Evolutionary conservation across 2,329 filamentous ascomycete species (phyloP), one percentile per base, ranked within the genome.

Genomic region (Colletotrichum tropicale): DNA sequence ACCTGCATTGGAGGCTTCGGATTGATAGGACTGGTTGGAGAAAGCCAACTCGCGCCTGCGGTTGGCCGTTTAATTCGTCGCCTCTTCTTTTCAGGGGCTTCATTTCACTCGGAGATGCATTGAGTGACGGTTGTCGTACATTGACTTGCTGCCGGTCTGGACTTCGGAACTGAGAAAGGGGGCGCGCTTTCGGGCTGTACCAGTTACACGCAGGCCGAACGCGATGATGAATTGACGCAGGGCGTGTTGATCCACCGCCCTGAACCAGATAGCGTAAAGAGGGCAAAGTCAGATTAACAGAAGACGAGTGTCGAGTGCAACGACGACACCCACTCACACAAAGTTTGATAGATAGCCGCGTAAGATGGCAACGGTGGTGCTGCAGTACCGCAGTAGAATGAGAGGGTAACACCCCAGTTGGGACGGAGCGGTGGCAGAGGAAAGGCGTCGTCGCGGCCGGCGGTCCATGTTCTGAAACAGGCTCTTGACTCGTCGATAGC

Each of bases 401-500:
- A 52, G 43, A 56, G 15, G 30, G 18, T 43, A 21, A 16, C n/a
- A n/a, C 21, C 30, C 18, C 16, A 38, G 18, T 70, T 70, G 67
- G 56, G 26, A 70, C 38, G 67, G 67, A 70, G 26, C 56, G 30
- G 61, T 52, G 43, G 67, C 24, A 38, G 36, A 66, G 48, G n/a
- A 64, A 34, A 13, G 56, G 34, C 13, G 26, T 30, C 38, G 16
- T 65, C 43, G 21, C 32, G 30, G 56, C 43, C 58, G 43, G 60
- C 72, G 36, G 32, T 24, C 38, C 61, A 34, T 36, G 30, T 58
- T 24, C 56, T 75, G 73, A 75, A 75, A 75, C 73, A 28, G 43
- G 52, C n/a, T 73, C 73, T 73, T 73, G 69, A 75, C 69, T 75
- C 73, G 56, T 28, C 28, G 36, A 13, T 48, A 10, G 28, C 34